phyloP scores from a whole-genome alignment of 768 basidiomycete species.

The Hygrocybe punicea region DNA sequence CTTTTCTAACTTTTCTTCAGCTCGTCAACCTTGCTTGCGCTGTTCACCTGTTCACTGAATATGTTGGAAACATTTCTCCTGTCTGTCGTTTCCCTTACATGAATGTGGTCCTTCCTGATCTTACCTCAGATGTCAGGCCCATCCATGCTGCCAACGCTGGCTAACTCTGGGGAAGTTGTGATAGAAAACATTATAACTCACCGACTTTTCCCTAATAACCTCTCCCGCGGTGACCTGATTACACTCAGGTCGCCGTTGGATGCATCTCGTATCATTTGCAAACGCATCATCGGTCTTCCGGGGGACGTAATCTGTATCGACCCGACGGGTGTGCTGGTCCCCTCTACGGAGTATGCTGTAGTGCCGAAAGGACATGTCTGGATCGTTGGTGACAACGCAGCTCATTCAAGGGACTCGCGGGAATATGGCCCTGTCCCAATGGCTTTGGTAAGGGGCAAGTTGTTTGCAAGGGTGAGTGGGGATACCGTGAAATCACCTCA shows the following conservation, averaged over 20 bases:
- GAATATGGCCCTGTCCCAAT: constrained; percentile 90
- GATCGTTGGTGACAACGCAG: constrained; percentile 87
- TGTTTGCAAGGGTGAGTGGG: constrained; percentile 58
- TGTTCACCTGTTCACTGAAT: constrained; percentile 60
- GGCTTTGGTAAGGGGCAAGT: constrained; percentile 65
- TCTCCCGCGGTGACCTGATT: constrained; percentile 75
- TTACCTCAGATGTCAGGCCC: constrained; percentile 54
- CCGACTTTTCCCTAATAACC: constrained; percentile 45
- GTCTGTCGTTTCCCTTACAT: constrained; percentile 36
- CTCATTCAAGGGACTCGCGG: constrained; percentile 81
- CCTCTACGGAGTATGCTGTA: constrained; percentile 67
- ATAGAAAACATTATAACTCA: constrained; percentile 60
- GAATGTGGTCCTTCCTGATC: background rate
- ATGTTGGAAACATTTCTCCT: constrained; percentile 53
- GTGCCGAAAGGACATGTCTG: constrained; percentile 87
- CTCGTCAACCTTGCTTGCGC: constrained; percentile 53
- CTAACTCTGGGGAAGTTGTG: constrained; percentile 53
- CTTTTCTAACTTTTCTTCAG: constrained; percentile 29
- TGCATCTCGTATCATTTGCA: constrained; percentile 70
- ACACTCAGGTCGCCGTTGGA: constrained; percentile 67
- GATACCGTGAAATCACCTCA: background rate
- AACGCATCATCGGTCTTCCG: constrained; percentile 84
- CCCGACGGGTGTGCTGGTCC: constrained; percentile 64
- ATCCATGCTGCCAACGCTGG: constrained; percentile 80
- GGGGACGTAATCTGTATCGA: constrained; percentile 89